Evolutionary conservation across 805 yeast genomes (phyloP), one percentile per base, ranked within the genome.

Genomic region (Saccharomycopsis sp.): DNA sequence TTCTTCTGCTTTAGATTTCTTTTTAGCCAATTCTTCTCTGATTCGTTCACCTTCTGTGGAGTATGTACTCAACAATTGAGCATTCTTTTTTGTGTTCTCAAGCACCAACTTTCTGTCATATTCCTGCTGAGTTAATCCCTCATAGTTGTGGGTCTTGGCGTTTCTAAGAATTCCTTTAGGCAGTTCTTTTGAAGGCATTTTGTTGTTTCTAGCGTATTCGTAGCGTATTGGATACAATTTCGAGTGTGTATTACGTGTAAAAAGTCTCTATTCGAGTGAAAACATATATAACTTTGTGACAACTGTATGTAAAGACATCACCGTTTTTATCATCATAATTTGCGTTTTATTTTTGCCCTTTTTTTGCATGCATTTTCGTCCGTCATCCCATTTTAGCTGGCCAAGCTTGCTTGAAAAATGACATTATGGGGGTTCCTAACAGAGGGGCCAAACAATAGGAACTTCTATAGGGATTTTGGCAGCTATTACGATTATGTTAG

Each of bases 51-150:
- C 83, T 54, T 72, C 71, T 7, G 67, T 50, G n/a, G 64, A 61
- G n/a, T 47, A 53, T 18, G 24, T 65, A 46, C 72, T 65, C 15
- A 71, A 67, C 54, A 83, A 68, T 63, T 81, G 74, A 0, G 97
- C 86, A 68, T 91, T 91, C 64, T 85, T 72, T 62, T 80, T 79
- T 0, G 97, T 91, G 71, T 91, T 91, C 63, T 81, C 83, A 58
- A 86, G 82, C 18, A 91, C 97, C 66, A 85, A 81, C 64, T 85
- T 79, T 61, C 97, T 72, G 37, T 61, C 62, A 44, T 61, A 61
- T 8, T 59, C 54, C 3, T 51, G 34, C 9, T 29, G 18, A 15
- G 21, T 24, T n/a, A 51, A 12, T 14, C 24, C 37, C 7, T 50
- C 23, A 29, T 61, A 51, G 37, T 61, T 58, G 20, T 59, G 60